A percentile compares a stretch with the other conserved stretches of the same genome.
These are phyloP conservation scores for Haplosporangium sp. DNA, from an alignment of 371 early-diverging fungal genomes.

Conservation along the genomic window DNA sequence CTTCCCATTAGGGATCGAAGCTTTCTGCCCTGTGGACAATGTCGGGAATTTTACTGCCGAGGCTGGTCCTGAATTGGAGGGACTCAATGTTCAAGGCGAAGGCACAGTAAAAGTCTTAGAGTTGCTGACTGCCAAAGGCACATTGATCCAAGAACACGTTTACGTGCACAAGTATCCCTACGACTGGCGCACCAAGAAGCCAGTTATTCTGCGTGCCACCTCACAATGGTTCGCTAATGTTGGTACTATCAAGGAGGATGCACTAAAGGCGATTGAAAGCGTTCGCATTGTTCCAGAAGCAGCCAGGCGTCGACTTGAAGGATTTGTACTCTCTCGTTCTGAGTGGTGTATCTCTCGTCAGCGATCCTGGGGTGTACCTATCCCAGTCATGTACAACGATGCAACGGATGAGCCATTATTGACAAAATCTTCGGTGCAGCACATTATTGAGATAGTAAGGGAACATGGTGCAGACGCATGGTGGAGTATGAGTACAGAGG, in stretches of 20 bases:
- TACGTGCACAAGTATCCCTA: conserved; percentile 87
- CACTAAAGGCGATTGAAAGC: conserved; percentile 66
- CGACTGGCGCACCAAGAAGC: conserved; percentile 93
- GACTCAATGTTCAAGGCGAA: conserved; percentile 72
- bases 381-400: conserved; percentile 76
- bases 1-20: conserved; percentile 67
- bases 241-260: conserved; percentile 67
- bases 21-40: conserved; percentile 82
- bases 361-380: conserved; percentile 58
- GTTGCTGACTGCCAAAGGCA: conserved; percentile 21
- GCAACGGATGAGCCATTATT: conserved; percentile 74
- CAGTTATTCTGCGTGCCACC: conserved; percentile 86
- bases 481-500: conserved; percentile 82
- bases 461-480: conserved; percentile 80
- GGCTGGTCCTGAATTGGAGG: conserved; percentile 71
- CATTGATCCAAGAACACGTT: conserved; percentile 74
- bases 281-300: conserved; percentile 75
- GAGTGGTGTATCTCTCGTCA: conserved; percentile 97
- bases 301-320: conserved; percentile 69
- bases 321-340: conserved; percentile 74
- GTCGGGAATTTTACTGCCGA: conserved; percentile 82
- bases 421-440: conserved; percentile 71
- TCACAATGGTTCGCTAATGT: conserved; percentile 93
- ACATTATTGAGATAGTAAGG: conserved; percentile 73
- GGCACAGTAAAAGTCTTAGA: conserved; percentile 60